Conservation (phyloP, 495 filamentous ascomycete genomes). For the Penicillium atrosanguineum region DNA sequence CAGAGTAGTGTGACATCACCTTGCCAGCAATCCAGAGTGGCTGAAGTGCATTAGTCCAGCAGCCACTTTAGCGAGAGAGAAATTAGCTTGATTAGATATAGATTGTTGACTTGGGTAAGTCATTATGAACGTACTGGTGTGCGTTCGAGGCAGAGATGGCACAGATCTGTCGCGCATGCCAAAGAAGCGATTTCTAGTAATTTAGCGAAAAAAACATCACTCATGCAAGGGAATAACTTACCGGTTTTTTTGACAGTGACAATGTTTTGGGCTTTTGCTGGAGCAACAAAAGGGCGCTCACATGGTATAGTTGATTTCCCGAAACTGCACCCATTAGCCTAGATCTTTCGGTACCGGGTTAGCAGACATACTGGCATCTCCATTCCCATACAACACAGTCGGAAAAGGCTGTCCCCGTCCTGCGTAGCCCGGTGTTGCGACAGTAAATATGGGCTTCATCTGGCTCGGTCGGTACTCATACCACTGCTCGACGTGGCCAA, state of each 20-base stretch:
- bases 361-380: constrained; percentile 36
- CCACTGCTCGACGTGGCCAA: constrained; percentile 38
- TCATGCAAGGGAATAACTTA: constrained; percentile 4
- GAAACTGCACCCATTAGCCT: constrained; percentile 23
- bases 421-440: constrained; percentile 11
- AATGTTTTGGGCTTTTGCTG: constrained; percentile 35
- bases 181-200: constrained; percentile 33
- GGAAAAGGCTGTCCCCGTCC: constrained; percentile 26
- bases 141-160: constrained; percentile 41
- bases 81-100: too few relatives aligned
- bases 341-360: background rate
- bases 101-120: background rate
- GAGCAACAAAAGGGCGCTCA: constrained; percentile 37
- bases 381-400: constrained; percentile 39
- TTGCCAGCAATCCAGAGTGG: constrained; percentile 47
- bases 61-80: constrained; percentile 29
- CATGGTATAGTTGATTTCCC: constrained; percentile 45
- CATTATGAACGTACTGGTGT: constrained; percentile 26
- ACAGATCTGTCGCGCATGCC: constrained; percentile 47
- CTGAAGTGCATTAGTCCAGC: constrained; percentile 47
- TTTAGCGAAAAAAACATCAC: background rate
- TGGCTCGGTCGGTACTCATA: constrained; percentile 37
- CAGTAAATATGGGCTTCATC: constrained; percentile 33
- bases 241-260: constrained; percentile 19
- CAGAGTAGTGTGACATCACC: constrained; percentile 42